A percentile compares a stretch with the other conserved stretches of the same genome.
Conservation (phyloP, 768 basidiomycete species). For the Leccinum sublutescens region DNA sequence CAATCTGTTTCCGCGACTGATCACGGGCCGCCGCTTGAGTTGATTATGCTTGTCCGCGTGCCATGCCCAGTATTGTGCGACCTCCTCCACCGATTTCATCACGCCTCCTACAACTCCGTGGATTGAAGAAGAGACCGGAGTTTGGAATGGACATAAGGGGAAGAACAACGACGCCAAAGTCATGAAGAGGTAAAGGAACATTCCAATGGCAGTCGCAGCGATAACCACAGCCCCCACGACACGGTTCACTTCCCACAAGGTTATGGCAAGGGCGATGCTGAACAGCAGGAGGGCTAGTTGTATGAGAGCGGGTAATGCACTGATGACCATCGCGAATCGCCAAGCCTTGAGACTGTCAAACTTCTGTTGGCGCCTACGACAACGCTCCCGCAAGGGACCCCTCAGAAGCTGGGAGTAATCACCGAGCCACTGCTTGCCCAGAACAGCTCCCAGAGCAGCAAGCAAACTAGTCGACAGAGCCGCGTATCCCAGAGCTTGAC, state of each 20-base stretch:
- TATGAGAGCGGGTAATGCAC: slow-evolving; percentile 16
- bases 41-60: neutral
- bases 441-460: slow-evolving; percentile 22
- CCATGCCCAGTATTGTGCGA: slow-evolving; percentile 8
- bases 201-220: slow-evolving; percentile 8
- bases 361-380: slow-evolving; percentile 18
- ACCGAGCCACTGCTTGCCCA: slow-evolving; percentile 17
- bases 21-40: neutral
- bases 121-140: slow-evolving; percentile 15
- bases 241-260: slow-evolving; percentile 13
- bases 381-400: slow-evolving; percentile 13
- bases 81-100: neutral
- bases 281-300: slow-evolving; percentile 26
- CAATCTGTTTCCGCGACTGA: neutral
- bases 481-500: slow-evolving; percentile 21
- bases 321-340: slow-evolving; percentile 16
- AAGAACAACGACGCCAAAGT: slow-evolving; percentile 14
- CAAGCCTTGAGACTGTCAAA: slow-evolving; percentile 17
- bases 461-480: slow-evolving; percentile 22
- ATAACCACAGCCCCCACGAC: slow-evolving; percentile 13
- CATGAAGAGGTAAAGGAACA: slow-evolving; percentile 17
- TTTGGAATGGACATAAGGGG: slow-evolving; percentile 19
- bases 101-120: neutral
- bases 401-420: slow-evolving; percentile 10
- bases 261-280: slow-evolving; percentile 12